Evolutionary conservation across 345 rosid genomes (phyloP), one percentile per base, ranked within the genome.

Genomic region (Odontarrhena argentea): DNA sequence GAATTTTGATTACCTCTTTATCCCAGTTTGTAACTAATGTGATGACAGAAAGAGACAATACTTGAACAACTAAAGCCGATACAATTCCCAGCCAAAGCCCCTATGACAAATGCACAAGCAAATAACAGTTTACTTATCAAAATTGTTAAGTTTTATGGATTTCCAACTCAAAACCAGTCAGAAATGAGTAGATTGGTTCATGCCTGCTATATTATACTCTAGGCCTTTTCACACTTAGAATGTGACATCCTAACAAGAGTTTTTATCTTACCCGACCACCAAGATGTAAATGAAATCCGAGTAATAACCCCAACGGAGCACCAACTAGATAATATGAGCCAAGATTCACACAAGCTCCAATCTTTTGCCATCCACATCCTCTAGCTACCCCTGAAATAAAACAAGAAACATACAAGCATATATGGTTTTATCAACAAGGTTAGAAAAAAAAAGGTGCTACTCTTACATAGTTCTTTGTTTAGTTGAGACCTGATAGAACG

Each of bases 251-350:
- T 28, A 28, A 28, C 32, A 28, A 28, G 5, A 28, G 32, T 4
- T 28, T 28, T 28, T 0, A 28, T 28, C 32, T 24, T 49, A 49
- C 53, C 53, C 53, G 53, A 49, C 53, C 53, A 24, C 53, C 53
- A 3, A 49, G 3, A 49, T 49, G 53, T 49, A 49, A 49, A 49
- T 9, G n/a, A n/a, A 49, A 49, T 9, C 54, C 54, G 7, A 49
- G 54, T 24, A 49, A 10, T 2, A 49, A 49, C 2, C 34, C 54
- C 32, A 49, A 10, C 2, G 54, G 54, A 24, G 24, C 54, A 9
- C 54, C 54, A 49, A 49, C 54, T 9, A 49, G 54, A 49, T 49
- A 49, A 49, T 49, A 49, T 49, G 54, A 49, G n/a, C 54, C 54
- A 2, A 49, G 54, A 24, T 49, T 49, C 3, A 49, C 54, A 10